Evolutionary conservation across 2,329 filamentous ascomycete species (phyloP).

Genomic region (Fusarium burgessii): DNA sequence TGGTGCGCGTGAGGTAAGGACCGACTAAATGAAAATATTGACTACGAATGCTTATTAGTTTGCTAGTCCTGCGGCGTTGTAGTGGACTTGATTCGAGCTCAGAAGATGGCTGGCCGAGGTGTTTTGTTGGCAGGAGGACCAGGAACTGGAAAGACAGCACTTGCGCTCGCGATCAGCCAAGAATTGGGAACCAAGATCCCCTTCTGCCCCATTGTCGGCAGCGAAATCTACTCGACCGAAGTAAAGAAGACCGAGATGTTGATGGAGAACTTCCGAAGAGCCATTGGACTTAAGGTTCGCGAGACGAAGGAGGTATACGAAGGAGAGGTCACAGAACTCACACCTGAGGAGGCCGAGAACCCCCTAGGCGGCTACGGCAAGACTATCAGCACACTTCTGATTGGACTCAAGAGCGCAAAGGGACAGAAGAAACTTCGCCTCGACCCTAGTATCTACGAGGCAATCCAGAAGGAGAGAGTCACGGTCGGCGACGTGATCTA

Average conservation of each 20-base stretch:
- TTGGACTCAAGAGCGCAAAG: slow-evolving; percentile 93
- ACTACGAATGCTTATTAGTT: slow-evolving; percentile 32
- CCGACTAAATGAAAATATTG: background rate
- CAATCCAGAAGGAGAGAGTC: slow-evolving; percentile 97
- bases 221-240: slow-evolving; percentile 97
- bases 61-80: slow-evolving; percentile 90
- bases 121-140: slow-evolving; percentile 94
- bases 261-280: slow-evolving; percentile 99
- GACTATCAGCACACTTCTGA: slow-evolving; percentile 95
- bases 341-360: slow-evolving; percentile 97
- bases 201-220: slow-evolving; percentile 97
- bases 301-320: slow-evolving; percentile 99
- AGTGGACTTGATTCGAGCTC: slow-evolving; percentile 93
- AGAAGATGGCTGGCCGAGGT: slow-evolving; percentile 97
- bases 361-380: slow-evolving; percentile 96
- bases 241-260: slow-evolving; percentile 99
- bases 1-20: slow-evolving; percentile 83
- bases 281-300: slow-evolving; percentile 95
- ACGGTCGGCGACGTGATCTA: slow-evolving; percentile 98
- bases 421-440: slow-evolving; percentile 98
- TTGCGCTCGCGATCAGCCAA: slow-evolving; percentile 95
- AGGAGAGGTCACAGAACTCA: slow-evolving; percentile 97
- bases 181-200: slow-evolving; percentile 98
- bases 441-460: slow-evolving; percentile 98
- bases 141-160: slow-evolving; percentile 95